A percentile compares a stretch with the other conserved stretches of the same genome.
phyloP scores from a whole-genome alignment of 1,139 yeast genomes.

The Taphrina confusa region DNA sequence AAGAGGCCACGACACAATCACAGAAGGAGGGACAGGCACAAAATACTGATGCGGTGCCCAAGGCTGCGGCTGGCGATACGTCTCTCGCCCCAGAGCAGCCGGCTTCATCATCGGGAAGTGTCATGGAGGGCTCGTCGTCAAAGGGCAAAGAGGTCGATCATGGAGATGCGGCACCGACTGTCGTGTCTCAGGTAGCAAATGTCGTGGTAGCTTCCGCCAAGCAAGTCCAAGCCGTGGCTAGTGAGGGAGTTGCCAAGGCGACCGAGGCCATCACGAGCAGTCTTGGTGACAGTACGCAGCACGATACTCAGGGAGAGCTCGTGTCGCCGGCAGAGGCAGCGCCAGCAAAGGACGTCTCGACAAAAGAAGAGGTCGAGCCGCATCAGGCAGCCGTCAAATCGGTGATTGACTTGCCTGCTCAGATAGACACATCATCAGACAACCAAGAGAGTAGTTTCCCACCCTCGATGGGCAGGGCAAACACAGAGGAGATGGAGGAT shows the following conservation, averaged over 20 bases:
- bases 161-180: background rate
- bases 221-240: background rate
- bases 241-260: slow-evolving; percentile 3
- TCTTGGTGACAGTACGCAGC: no score
- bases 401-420: slow-evolving; percentile 14
- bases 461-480: slow-evolving; percentile 13
- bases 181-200: background rate
- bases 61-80: background rate
- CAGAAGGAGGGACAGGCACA: no score
- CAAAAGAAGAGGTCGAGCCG: slow-evolving; percentile 15
- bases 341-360: background rate
- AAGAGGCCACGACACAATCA: no score
- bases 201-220: slow-evolving; percentile 5
- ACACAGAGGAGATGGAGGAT: slow-evolving; percentile 16
- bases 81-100: slow-evolving; percentile 1
- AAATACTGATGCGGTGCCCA: background rate
- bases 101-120: background rate
- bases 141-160: no score
- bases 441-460: background rate
- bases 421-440: background rate
- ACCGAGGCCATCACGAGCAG: background rate
- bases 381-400: slow-evolving; percentile 1
- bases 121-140: background rate
- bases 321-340: slow-evolving; percentile 12
- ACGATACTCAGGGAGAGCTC: background rate